phyloP scores from a whole-genome alignment of 1,284 basidiomycete species.

The Schizophyllum amplum region DNA sequence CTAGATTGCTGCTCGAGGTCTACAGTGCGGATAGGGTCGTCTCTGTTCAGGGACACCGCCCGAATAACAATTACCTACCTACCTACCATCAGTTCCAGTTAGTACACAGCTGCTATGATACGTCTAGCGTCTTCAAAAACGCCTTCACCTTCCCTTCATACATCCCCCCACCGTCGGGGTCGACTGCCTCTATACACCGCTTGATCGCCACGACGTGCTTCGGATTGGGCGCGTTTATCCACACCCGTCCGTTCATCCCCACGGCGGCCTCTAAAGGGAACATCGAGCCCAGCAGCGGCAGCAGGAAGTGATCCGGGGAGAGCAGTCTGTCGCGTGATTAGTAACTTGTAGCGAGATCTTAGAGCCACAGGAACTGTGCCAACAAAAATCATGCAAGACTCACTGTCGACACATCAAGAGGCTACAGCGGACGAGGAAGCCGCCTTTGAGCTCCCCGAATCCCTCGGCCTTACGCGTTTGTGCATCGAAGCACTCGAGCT shows the following conservation, averaged over 20 bases:
- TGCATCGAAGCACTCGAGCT: constrained; percentile 82
- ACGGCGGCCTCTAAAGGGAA: constrained; percentile 75
- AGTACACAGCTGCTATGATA: too few species aligned
- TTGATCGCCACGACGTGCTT: constrained; percentile 60
- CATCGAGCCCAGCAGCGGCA: constrained; percentile 62
- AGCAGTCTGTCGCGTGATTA: constrained; percentile 52
- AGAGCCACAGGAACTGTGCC: too few species aligned
- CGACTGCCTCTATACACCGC: constrained; percentile 66
- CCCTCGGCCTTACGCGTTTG: constrained; percentile 78
- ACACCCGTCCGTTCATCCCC: constrained; percentile 77
- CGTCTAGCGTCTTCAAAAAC: constrained; percentile 48
- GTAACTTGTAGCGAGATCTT: constrained; percentile 3
- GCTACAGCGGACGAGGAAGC: constrained; percentile 69
- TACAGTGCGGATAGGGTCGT: too few species aligned
- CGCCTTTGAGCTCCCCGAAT: constrained; percentile 76
- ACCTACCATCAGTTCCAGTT: too few species aligned
- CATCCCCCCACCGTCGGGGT: constrained; percentile 57
- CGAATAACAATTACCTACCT: too few species aligned
- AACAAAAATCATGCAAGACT: constrained; percentile 20
- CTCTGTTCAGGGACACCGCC: too few species aligned
- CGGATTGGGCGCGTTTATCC: constrained; percentile 64
- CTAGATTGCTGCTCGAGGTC: too few species aligned
- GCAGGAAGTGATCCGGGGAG: constrained; percentile 65
- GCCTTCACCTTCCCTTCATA: constrained; percentile 42
- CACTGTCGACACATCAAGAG: constrained; percentile 73